These are phyloP conservation scores for Blastocystis sp. DNA, from an alignment of 352 stramenopile species.

Conservation along the genomic window DNA sequence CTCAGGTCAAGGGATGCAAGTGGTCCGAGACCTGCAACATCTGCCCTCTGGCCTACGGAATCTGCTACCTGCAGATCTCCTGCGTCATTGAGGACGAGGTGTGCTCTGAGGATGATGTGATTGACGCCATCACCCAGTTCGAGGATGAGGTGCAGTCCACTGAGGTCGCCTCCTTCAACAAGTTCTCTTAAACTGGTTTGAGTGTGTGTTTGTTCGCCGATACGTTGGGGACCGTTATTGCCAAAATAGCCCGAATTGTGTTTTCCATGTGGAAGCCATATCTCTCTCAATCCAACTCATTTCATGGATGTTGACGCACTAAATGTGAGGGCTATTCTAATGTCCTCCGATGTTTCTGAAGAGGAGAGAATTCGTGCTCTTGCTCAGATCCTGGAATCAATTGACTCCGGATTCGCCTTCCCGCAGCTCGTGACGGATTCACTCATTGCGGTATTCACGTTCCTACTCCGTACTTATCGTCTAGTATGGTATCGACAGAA, in stretches of 20 bases:
- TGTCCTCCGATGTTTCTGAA: not conserved
- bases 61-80: constrained; percentile 16
- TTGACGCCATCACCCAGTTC: constrained; percentile 40
- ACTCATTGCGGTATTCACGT: constrained; percentile 20
- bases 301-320: constrained; percentile 40
- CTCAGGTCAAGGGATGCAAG: constrained; percentile 42
- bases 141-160: constrained; percentile 48
- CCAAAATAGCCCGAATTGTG: not conserved
- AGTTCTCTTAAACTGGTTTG: constrained; percentile 40
- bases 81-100: constrained; percentile 53
- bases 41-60: constrained; percentile 18
- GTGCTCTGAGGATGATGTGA: constrained; percentile 51
- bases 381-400: constrained; percentile 34
- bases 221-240: not conserved
- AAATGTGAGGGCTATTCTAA: constrained; percentile 44
- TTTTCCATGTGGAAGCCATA: not conserved
- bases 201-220: not conserved
- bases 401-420: constrained; percentile 27
- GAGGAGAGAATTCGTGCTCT: constrained; percentile 53
- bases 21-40: constrained; percentile 40
- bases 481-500: constrained; percentile 54
- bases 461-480: not conserved
- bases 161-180: constrained; percentile 49
- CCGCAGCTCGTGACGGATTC: constrained; percentile 28
- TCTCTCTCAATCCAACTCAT: not conserved